These are phyloP conservation scores for Hyphodiscus sp. DNA, from an alignment of 2,329 filamentous ascomycete species.

Conservation along the genomic window DNA sequence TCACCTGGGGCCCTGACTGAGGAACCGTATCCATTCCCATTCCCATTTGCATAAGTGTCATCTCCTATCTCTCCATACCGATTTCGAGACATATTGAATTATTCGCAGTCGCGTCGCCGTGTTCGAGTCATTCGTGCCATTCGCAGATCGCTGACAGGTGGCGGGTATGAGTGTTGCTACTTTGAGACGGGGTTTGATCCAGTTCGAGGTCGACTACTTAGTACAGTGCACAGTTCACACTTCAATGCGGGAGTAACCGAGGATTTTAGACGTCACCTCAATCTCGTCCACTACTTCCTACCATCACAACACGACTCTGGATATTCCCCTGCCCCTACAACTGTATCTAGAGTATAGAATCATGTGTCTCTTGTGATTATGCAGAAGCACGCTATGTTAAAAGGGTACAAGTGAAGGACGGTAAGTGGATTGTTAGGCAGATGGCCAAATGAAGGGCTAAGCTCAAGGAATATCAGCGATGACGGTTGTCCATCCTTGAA, in stretches of 20 bases:
- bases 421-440: no score
- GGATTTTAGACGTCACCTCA: neutral
- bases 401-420: no score
- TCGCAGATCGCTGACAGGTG: constrained; percentile 7
- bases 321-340: no score
- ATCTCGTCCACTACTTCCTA: no score
- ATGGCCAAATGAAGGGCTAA: no score
- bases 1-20: constrained; percentile 22
- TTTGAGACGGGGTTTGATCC: constrained; percentile 3
- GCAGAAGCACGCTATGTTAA: no score
- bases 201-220: neutral
- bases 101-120: constrained; percentile 17
- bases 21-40: constrained; percentile 16
- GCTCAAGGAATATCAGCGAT: no score
- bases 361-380: no score
- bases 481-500: no score
- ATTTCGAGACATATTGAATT: constrained; percentile 27
- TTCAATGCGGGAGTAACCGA: neutral
- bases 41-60: constrained; percentile 25
- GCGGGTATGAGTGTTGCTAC: neutral
- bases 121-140: constrained; percentile 17
- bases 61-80: constrained; percentile 27
- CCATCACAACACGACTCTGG: no score
- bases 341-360: no score
- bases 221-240: neutral